phyloP scores from a whole-genome alignment of 306 rosid species.

The Prunus mira region DNA sequence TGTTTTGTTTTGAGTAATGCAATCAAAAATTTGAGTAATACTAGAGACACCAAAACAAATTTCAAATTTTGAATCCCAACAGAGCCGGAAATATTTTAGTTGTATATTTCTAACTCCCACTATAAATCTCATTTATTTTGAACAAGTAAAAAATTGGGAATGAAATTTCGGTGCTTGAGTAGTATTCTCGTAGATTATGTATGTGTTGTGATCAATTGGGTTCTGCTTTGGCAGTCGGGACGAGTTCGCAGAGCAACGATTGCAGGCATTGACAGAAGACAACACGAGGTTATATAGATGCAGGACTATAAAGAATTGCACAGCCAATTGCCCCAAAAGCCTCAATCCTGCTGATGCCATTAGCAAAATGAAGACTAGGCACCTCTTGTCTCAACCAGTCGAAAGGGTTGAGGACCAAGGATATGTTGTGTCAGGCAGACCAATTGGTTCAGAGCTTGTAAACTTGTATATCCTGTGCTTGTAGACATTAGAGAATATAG shows the following conservation, averaged over 20 bases:
- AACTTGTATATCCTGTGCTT: background rate
- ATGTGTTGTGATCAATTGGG: background rate
- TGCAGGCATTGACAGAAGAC: constrained; percentile 36
- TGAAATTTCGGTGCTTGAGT: background rate
- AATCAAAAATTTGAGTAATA: no score
- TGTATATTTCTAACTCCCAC: background rate
- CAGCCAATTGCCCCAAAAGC: constrained; percentile 37
- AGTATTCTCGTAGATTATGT: background rate
- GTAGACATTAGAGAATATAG: background rate
- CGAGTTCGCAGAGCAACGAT: constrained; percentile 18
- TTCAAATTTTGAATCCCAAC: background rate
- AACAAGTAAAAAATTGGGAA: background rate
- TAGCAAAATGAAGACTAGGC: constrained; percentile 35
- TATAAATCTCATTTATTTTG: background rate
- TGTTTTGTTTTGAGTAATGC: no score
- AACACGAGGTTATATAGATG: constrained; percentile 22
- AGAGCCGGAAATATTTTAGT: background rate
- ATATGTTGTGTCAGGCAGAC: background rate
- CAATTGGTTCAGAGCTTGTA: background rate
- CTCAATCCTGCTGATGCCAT: constrained; percentile 39
- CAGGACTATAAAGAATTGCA: constrained; percentile 33
- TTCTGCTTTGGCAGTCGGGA: constrained; percentile 25
- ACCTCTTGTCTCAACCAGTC: background rate
- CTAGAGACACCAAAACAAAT: background rate
- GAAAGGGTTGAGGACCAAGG: background rate